These are phyloP conservation scores for Pestalotiopsis sp. DNA, from an alignment of 2,329 filamentous ascomycete species.

Conservation along the genomic window DNA sequence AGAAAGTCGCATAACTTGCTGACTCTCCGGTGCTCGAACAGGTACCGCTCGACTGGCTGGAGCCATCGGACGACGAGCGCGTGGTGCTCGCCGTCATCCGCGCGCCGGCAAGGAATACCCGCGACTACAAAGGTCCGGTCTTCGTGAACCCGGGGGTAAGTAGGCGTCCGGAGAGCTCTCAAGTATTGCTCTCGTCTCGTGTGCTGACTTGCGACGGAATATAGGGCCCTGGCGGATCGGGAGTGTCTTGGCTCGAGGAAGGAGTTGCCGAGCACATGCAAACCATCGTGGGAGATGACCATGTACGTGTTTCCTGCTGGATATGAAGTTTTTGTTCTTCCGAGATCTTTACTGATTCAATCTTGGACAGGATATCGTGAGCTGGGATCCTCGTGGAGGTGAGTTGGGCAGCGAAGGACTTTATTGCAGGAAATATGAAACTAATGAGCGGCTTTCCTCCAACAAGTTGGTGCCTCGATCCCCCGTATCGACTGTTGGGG, in stretches of 20 bases:
- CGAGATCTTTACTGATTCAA: constrained; percentile 21
- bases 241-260: constrained; percentile 36
- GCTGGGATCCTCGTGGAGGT: constrained; percentile 54
- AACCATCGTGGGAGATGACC: constrained; percentile 48
- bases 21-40: not conserved
- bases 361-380: constrained; percentile 44
- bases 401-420: not conserved
- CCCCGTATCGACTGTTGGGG: constrained; percentile 57
- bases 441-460: not conserved
- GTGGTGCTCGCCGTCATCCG: constrained; percentile 42
- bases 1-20: not conserved
- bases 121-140: constrained; percentile 35
- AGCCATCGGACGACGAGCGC: constrained; percentile 34
- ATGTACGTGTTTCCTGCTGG: constrained; percentile 34
- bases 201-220: not conserved
- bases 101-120: constrained; percentile 32
- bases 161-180: not conserved
- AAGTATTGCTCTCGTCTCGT: not conserved
- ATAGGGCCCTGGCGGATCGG: constrained; percentile 54
- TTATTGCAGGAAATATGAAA: not conserved
- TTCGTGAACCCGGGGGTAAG: constrained; percentile 42
- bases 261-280: constrained; percentile 38
- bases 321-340: not conserved
- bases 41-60: constrained; percentile 44
- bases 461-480: constrained; percentile 47